Conservation (phyloP, 345 rosid genomes). For the Durio zibethinus region DNA sequence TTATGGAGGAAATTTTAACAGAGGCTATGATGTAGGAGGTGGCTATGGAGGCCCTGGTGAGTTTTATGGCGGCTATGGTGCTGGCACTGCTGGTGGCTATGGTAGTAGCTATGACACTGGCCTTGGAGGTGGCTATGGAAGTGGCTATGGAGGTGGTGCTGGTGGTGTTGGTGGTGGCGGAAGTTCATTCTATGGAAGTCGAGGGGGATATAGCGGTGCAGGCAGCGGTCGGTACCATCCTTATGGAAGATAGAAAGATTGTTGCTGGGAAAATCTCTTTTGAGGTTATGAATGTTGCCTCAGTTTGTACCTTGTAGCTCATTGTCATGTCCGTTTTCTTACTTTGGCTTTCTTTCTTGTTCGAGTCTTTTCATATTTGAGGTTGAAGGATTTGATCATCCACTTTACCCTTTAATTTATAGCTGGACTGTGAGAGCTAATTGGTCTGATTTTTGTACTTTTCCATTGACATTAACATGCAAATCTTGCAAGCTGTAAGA, state of each 20-base stretch:
- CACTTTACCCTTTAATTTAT: neutral
- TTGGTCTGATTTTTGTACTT: neutral
- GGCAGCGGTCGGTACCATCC: slow-evolving; percentile 85
- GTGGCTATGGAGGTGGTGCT: slow-evolving; percentile 31
- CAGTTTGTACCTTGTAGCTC: slow-evolving; percentile 12
- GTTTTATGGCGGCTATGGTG: slow-evolving; percentile 55
- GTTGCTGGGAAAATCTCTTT: neutral
- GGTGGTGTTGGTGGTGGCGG: slow-evolving; percentile 36
- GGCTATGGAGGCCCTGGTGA: slow-evolving; percentile 62
- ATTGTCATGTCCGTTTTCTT: neutral
- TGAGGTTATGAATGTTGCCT: slow-evolving; percentile 5
- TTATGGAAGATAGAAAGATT: slow-evolving; percentile 61
- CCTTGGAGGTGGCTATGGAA: slow-evolving; percentile 33
- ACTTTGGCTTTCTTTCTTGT: slow-evolving; percentile 4
- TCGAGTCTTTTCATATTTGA: neutral
- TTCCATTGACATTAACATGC: slow-evolving; percentile 5
- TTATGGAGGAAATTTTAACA: slow-evolving; percentile 62
- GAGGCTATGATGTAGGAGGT: slow-evolving; percentile 64
- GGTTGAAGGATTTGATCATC: neutral
- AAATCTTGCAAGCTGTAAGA: slow-evolving; percentile 1
- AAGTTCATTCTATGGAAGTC: slow-evolving; percentile 37
- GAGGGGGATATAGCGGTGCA: slow-evolving; percentile 59
- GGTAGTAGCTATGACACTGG: slow-evolving; percentile 44
- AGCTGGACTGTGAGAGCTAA: slow-evolving; percentile 3
- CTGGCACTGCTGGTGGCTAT: slow-evolving; percentile 37